Conservation (phyloP, 140 eudicot species). For the Senecio squalidus region DNA sequence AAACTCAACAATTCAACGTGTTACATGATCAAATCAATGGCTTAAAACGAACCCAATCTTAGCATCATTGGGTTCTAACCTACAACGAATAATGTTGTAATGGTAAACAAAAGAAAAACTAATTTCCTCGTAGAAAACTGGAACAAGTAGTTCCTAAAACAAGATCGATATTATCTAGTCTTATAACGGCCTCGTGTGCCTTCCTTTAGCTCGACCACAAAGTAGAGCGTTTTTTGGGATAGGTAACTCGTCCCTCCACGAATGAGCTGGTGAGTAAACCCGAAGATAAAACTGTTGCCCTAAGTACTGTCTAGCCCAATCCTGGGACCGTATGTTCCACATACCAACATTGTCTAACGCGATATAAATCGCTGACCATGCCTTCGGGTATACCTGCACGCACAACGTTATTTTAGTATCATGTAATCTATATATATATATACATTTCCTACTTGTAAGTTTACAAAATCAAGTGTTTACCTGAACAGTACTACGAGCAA, state of each 20-base stretch:
- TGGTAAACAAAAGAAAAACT: neutral
- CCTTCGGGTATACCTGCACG: constrained; percentile 76
- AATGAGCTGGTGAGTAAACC: constrained; percentile 74
- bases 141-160: constrained; percentile 35
- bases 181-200: constrained; percentile 75
- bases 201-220: constrained; percentile 82
- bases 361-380: constrained; percentile 93
- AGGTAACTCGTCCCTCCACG: constrained; percentile 84
- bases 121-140: neutral
- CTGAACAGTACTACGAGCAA: constrained; percentile 81
- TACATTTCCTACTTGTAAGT: neutral
- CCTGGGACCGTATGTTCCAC: constrained; percentile 95
- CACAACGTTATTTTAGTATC: neutral
- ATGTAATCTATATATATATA: neutral
- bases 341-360: constrained; percentile 96
- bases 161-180: neutral
- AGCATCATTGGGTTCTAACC: constrained; percentile 4
- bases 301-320: constrained; percentile 92
- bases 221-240: constrained; percentile 90
- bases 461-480: constrained; percentile 21
- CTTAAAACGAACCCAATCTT: neutral
- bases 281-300: constrained; percentile 92
- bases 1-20: neutral
- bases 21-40: constrained; percentile 15
- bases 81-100: constrained; percentile 16